Evolutionary conservation across 2,329 filamentous ascomycete genomes (phyloP).

Genomic region (Microcera coccophila): DNA sequence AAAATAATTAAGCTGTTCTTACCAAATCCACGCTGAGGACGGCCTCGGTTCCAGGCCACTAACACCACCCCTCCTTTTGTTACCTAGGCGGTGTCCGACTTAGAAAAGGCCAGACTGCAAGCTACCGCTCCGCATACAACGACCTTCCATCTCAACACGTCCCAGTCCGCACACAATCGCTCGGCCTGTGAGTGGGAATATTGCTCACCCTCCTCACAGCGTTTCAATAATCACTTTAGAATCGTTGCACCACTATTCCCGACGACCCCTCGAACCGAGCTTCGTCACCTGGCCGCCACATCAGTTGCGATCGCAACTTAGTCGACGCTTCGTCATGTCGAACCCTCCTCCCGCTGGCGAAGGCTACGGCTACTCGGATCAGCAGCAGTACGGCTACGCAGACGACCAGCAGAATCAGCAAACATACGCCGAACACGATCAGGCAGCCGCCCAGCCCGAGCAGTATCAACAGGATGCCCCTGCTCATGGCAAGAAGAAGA

Average conservation of each 20-base stretch:
- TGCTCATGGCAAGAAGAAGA: slow-evolving; percentile 71
- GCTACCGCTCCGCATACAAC: neutral
- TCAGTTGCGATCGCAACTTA: slow-evolving; percentile 26
- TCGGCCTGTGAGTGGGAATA: neutral
- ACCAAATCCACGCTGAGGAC: no score
- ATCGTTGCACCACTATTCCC: no score
- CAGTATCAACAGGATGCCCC: slow-evolving; percentile 27
- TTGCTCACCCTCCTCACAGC: no score
- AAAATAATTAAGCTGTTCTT: no score
- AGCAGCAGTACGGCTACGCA: slow-evolving; percentile 42
- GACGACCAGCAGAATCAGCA: slow-evolving; percentile 37
- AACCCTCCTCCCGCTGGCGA: slow-evolving; percentile 49
- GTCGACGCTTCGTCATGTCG: slow-evolving; percentile 45
- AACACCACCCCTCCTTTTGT: slow-evolving; percentile 21
- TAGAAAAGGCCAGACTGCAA: slow-evolving; percentile 28
- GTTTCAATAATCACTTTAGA: no score
- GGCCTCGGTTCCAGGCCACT: neutral
- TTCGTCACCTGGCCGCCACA: slow-evolving; percentile 9
- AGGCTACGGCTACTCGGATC: slow-evolving; percentile 38
- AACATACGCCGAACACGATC: slow-evolving; percentile 37
- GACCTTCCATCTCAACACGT: slow-evolving; percentile 14
- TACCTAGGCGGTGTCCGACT: slow-evolving; percentile 23
- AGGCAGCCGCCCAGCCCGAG: slow-evolving; percentile 25
- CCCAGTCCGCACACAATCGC: slow-evolving; percentile 12
- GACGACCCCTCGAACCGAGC: neutral